Base-by-base conservation (phyloP, 192 early-diverging fungal species). In the Thoreauomyces humboldtii region DNA sequence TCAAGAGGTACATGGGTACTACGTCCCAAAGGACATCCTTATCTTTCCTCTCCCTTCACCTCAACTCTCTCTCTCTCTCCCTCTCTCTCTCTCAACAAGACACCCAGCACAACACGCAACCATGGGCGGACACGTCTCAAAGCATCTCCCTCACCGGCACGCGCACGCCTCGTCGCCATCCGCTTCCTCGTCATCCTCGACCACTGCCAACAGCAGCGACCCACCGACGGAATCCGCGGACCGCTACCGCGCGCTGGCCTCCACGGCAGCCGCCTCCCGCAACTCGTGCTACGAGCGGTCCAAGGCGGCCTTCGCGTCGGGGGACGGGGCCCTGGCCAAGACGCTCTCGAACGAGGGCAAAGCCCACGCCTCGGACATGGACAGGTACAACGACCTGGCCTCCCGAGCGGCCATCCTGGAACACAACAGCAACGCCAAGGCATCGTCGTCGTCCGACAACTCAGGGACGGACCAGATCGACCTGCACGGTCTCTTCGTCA, bases 401-500 rank as follows among this genome's bases (percentile, higher is more conserved):
- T 80, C 76, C 38, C 73, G 81, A n/a, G 55, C 42, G 7, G 38
- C 62, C 31, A 33, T 57, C 1, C 21, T 37, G 78, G 76, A 54
- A 27, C 29, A 15, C 4, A 76, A 87, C 54, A 88, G 87, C 44
- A 22, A 57, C 4, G 33, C 24, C 3, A 15, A 19, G 4, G 61
- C 25, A 1, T 60, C 77, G 29, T 63, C 70, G 15, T 28, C 47
- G 22, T 9, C 47, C n/a, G n/a, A n/a, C n/a, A n/a, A n/a, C n/a
- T n/a, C n/a, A n/a, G n/a, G n/a, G 25, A 24, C 68, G 0, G 59
- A 76, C 34, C 79, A 89, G 56, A 60, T 90, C 47, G 89, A 90
- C 69, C 52, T 90, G 27, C 89, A 90, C 44, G 89, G 87, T 4
- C 60, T 88, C 12, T 84, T 75, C 62, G 89, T 90, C 28, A 59